Evolutionary conservation across 148 eudicot genomes (phyloP).

Genomic region (Vaccinium vitisidaea): DNA sequence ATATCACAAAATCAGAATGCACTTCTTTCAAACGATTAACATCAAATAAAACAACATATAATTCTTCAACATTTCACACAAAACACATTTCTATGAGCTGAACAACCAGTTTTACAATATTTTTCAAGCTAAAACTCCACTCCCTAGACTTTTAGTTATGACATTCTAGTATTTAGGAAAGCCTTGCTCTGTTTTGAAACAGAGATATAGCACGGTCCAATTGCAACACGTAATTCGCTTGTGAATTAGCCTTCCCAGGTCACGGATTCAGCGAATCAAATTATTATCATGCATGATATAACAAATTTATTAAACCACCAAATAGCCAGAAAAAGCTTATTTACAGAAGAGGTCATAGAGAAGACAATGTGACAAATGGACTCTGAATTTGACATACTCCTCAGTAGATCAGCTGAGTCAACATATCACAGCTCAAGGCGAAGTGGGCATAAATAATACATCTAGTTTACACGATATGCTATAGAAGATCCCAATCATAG

Average conservation of each 20-base stretch:
- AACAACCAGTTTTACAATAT: background rate
- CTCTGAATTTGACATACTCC: background rate
- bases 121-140: background rate
- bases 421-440: constrained; percentile 4
- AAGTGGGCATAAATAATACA: background rate
- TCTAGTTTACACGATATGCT: background rate
- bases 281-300: background rate
- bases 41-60: background rate
- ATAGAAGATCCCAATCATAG: background rate
- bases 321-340: background rate
- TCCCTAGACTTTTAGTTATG: background rate
- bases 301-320: background rate
- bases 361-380: background rate
- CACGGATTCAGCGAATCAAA: background rate
- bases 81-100: background rate
- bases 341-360: background rate
- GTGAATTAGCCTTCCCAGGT: background rate
- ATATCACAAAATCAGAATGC: background rate
- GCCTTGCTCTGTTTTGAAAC: background rate
- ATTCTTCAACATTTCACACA: background rate
- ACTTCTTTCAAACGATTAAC: background rate
- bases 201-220: background rate
- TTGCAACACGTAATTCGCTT: background rate
- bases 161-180: background rate
- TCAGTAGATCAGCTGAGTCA: constrained; percentile 20